A percentile compares a stretch with the other conserved stretches of the same genome.
These are phyloP conservation scores for Tuctoria greenei DNA, from an alignment of 176 grass and related monocot species.

Conservation along the genomic window DNA sequence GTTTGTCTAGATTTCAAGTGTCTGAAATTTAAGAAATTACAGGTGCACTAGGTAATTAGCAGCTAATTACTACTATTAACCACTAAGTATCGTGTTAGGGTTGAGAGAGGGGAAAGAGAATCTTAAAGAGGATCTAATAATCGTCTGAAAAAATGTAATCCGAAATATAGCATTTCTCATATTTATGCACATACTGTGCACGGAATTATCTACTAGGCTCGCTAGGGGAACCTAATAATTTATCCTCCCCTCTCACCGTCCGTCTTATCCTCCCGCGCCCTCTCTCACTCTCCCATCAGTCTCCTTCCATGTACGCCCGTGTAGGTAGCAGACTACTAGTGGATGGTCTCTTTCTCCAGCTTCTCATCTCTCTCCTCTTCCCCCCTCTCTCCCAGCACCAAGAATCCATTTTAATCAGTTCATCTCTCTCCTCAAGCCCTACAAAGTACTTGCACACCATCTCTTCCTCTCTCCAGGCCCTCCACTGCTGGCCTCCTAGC, in stretches of 20 bases:
- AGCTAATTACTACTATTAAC: no score
- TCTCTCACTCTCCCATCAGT: not conserved
- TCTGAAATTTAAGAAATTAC: no score
- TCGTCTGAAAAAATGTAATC: no score
- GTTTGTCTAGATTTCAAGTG: no score
- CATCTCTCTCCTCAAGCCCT: slow-evolving; percentile 55
- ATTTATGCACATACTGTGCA: slow-evolving; percentile 37
- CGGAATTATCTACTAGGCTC: slow-evolving; percentile 41
- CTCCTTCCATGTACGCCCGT: slow-evolving; percentile 40
- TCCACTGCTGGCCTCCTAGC: slow-evolving; percentile 11
- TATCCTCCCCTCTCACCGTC: not conserved
- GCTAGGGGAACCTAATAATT: slow-evolving; percentile 52
- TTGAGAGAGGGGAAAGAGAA: no score
- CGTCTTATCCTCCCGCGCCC: slow-evolving; percentile 17
- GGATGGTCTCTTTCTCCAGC: slow-evolving; percentile 33
- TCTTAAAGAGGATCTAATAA: no score
- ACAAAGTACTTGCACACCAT: slow-evolving; percentile 53
- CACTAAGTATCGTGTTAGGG: no score
- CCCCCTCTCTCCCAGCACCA: slow-evolving; percentile 33
- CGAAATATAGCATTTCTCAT: no score
- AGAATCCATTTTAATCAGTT: slow-evolving; percentile 55
- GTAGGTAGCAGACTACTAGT: not conserved
- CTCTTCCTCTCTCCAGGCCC: slow-evolving; percentile 28
- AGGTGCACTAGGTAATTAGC: no score
- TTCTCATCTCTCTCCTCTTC: not conserved